These are phyloP conservation scores for Eimeria falciformis DNA, from an alignment of 169 alveolate genomes.

Conservation along the genomic window DNA sequence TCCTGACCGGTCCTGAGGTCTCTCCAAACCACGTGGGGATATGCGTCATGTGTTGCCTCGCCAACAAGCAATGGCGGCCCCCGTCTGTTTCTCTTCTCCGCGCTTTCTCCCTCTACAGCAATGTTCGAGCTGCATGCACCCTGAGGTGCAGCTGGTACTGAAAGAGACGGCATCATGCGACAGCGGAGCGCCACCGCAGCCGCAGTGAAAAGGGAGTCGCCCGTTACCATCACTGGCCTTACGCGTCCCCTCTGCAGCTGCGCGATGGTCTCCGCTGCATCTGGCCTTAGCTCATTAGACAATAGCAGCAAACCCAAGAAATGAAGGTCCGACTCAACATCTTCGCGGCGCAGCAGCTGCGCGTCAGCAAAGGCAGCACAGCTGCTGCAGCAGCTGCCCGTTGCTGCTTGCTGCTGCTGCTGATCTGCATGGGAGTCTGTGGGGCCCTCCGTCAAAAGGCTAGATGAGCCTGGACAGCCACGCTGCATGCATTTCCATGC, in stretches of 20 bases:
- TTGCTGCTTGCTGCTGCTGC: background rate
- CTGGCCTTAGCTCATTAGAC: constrained; percentile 77
- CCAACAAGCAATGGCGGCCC: background rate
- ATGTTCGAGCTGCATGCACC: background rate
- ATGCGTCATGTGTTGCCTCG: background rate
- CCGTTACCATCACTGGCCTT: constrained; percentile 80
- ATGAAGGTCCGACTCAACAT: constrained; percentile 40
- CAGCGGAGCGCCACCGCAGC: constrained; percentile 15
- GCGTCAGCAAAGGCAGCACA: background rate
- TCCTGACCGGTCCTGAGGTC: background rate
- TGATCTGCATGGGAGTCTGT: background rate
- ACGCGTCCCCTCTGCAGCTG: constrained; percentile 64
- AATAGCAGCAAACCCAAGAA: constrained; percentile 76
- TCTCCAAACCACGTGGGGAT: background rate
- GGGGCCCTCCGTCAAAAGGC: background rate
- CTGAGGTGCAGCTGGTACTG: background rate
- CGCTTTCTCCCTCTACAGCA: background rate
- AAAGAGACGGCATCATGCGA: constrained; percentile 28
- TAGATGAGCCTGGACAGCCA: background rate
- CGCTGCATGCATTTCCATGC: constrained; percentile 9
- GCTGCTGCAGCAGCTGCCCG: background rate
- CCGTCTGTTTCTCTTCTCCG: background rate
- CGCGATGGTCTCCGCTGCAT: constrained; percentile 70
- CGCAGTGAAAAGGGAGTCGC: constrained; percentile 74
- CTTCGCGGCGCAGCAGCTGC: constrained; percentile 29